phyloP scores from a whole-genome alignment of 2,329 filamentous ascomycete genomes.

The Verticillium nubilum region DNA sequence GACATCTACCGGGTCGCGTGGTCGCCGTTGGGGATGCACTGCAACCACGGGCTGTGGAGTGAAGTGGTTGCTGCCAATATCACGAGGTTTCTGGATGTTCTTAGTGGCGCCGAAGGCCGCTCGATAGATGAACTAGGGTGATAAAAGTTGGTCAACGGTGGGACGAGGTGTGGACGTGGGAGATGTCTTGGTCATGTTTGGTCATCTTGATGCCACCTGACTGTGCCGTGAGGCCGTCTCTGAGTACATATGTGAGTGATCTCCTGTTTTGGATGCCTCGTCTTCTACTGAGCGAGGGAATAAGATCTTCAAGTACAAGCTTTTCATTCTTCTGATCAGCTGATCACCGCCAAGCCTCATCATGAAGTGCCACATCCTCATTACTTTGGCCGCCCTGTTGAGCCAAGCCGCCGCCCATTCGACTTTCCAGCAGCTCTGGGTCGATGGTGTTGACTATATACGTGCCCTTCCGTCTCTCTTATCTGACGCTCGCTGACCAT shows the following conservation, averaged over 20 bases:
- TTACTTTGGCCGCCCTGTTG: conserved; percentile 24
- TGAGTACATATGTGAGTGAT: not conserved
- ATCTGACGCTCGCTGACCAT: not conserved
- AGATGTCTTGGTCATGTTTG: not conserved
- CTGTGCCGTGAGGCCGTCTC: not conserved
- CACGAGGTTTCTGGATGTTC: not conserved
- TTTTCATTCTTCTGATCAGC: not conserved
- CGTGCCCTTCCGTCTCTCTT: conserved; percentile 10
- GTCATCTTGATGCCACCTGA: not conserved
- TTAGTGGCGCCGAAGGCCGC: not conserved
- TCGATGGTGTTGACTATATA: conserved; percentile 34
- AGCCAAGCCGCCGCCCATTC: conserved; percentile 38
- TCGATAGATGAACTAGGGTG: not conserved
- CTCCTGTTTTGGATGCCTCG: too few species aligned
- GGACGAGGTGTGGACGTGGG: not conserved
- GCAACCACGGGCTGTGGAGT: not conserved
- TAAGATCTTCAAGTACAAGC: not conserved
- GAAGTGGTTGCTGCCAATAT: not conserved
- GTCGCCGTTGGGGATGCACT: not conserved
- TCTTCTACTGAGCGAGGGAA: too few species aligned
- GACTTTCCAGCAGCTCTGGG: conserved; percentile 44
- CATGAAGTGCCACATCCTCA: conserved; percentile 30
- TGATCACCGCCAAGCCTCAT: conserved; percentile 1
- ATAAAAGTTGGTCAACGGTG: not conserved
- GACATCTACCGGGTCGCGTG: not conserved